Base-by-base conservation (phyloP, 2,329 filamentous ascomycete genomes). In the Aspergillus fumigatus region DNA sequence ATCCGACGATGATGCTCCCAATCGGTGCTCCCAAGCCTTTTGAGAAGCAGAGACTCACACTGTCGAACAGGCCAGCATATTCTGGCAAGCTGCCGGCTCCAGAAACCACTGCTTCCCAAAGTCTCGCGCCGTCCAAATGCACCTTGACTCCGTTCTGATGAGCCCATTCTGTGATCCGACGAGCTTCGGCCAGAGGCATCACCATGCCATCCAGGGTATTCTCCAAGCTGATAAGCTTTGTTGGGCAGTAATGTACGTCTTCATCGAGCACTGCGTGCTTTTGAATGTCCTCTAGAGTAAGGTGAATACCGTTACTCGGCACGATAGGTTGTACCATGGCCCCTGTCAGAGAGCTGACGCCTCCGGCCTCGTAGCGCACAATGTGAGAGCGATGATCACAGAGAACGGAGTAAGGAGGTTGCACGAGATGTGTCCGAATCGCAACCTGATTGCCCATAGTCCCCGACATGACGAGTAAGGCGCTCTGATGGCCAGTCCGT, bases 361-460 rank as follows among this genome's bases (percentile, higher is more conserved):
- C 90, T 49, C 78, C 85, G 1, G 84, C 84, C 69, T 88, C 85
- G 60, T 76, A 77, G 52, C 85, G 80, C 56, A 90, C 78, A 56
- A 97, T 89, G 70, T 97, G 93, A 4, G 86, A 84, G 35, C 90
- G 83, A 61, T 86, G 79, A 70, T 97, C 92, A 64, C 88, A 90
- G 8, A 97, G 77, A 4, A 97, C 84, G 7, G 84, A 83, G 70
- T 96, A 86, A 0, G 93, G 93, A 14, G 92, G 92, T 58, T 90
- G 88, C 0, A 80, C 82, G 14, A 97, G 81, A 57, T 94, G 88
- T 1, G 89, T 82, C 41, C 92, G 85, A 45, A 96, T 81, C 0
- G 88, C 87, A 19, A 97, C 79, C 72, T 96, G 92, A 75, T 97
- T 97, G 43, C 91, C 92, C 92, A 96, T 96, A 4, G 92, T 96